Evolutionary conservation across 2,329 filamentous ascomycete genomes (phyloP).

Genomic region (Knufia fluminis): DNA sequence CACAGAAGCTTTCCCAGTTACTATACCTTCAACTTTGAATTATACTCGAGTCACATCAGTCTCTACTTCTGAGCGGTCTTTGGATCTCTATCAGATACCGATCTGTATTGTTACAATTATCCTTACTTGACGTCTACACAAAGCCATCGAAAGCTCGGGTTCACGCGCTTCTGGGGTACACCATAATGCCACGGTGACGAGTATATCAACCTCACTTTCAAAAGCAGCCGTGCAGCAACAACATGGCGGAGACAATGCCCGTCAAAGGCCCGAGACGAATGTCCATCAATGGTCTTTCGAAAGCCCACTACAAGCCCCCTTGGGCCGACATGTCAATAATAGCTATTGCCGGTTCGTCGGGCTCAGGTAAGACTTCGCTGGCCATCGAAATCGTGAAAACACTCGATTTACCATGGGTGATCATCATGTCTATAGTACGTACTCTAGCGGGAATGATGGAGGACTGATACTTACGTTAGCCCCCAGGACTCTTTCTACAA

Average conservation of each 20-base stretch:
- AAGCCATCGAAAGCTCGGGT: no score
- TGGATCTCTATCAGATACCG: no score
- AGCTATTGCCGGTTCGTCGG: slow-evolving; percentile 88
- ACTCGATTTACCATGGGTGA: slow-evolving; percentile 92
- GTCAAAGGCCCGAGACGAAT: slow-evolving; percentile 10
- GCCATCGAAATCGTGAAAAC: slow-evolving; percentile 84
- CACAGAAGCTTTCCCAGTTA: no score
- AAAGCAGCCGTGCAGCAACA: neutral
- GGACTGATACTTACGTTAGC: no score
- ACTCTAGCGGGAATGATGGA: slow-evolving; percentile 12
- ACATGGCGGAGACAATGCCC: neutral
- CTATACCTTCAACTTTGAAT: no score
- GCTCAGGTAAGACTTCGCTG: slow-evolving; percentile 89
- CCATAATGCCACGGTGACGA: no score
- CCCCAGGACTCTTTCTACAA: slow-evolving; percentile 99
- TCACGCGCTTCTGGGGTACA: no score
- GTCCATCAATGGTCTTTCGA: slow-evolving; percentile 13
- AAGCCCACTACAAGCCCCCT: slow-evolving; percentile 76
- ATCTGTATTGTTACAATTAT: no score
- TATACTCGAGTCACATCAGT: no score
- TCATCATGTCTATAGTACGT: slow-evolving; percentile 87
- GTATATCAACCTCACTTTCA: no score
- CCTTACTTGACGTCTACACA: no score
- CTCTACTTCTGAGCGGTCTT: no score
- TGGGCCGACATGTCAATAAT: slow-evolving; percentile 97